phyloP scores from a whole-genome alignment of 225 moss, liverwort and hornwort species.

The Anthoceros angustus region DNA sequence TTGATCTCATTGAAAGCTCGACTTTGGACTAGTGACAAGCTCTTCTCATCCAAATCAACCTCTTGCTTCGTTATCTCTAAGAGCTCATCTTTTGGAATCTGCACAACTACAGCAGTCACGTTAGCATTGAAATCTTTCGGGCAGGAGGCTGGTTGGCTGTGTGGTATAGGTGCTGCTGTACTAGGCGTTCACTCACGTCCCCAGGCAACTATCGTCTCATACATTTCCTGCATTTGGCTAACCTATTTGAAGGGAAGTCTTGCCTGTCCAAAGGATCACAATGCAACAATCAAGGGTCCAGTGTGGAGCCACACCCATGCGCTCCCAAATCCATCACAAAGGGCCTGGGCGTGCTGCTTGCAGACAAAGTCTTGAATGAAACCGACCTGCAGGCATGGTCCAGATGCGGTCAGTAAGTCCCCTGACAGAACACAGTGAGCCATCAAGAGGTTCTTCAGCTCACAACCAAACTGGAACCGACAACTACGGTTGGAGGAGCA shows the following conservation, averaged over 20 bases:
- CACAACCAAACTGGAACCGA: background rate
- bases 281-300: conserved; percentile 11
- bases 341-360: conserved; percentile 29
- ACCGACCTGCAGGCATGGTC: conserved; percentile 19
- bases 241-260: conserved; percentile 2
- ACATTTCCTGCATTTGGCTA: background rate
- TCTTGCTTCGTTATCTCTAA: conserved; percentile 32
- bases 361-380: conserved; percentile 34
- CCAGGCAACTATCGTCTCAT: background rate
- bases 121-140: background rate
- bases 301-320: conserved; percentile 31
- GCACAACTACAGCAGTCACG: background rate
- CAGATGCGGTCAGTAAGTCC: background rate
- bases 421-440: background rate
- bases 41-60: conserved; percentile 32
- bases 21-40: conserved; percentile 36
- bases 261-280: conserved; percentile 4
- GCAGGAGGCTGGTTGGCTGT: background rate
- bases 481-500: background rate
- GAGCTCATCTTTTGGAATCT: conserved; percentile 31
- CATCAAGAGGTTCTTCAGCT: background rate
- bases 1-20: conserved; percentile 50
- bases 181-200: background rate
- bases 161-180: background rate
- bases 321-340: conserved; percentile 29